Evolutionary conservation across 2,329 filamentous ascomycete species (phyloP), one percentile per base, ranked within the genome.

Genomic region (Conoideocrella luteorostrata): DNA sequence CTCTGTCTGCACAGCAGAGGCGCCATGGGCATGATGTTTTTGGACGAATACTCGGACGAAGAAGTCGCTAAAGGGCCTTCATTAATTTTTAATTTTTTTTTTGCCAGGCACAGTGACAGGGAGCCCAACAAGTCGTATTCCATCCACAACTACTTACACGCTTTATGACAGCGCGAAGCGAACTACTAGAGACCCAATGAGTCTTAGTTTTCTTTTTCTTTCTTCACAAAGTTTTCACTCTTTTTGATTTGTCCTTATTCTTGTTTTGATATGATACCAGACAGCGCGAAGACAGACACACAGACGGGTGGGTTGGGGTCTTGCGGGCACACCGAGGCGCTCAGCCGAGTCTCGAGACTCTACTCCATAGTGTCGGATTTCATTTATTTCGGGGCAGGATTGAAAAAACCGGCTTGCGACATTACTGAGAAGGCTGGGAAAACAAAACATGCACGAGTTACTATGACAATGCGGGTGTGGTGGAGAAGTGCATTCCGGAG

Each of bases 11-110:
- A 3, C 28, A 41, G 7, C 53, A 52, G 10, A 63, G 62, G 48
- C 56, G 59, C 29, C 54, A 52, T 43, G 60, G 54, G 24, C 52
- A 52, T 22, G 65, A 66, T 39, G 58, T 68, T 5, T 56, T 68
- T 39, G 62, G 62, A 18, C 58, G 64, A 17, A 62, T 70, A 49
- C 53, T 68, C 13, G 63, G 65, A 15, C 56, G 63, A 15, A 56
- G 58, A 23, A 62, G 55, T 40, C 33, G 46, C 24, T 52, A 30
- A 46, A n/a, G 7, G 4, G 6, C 15, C n/a, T 12, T 21, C 4
- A 4, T 32, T 24, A 13, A n/a, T 37, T 32, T 12, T 12, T 6
- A 1, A 11, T 20, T 2, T 13, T 5, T 20, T 7, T 23, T 33
- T 22, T 17, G 11, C 15, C 11, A n/a, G n/a, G n/a, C n/a, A n/a